Percentiles rank a stretch among this genome's conserved stretches.
Conservation (phyloP, 768 basidiomycete genomes). For the Pisolithus albus region DNA sequence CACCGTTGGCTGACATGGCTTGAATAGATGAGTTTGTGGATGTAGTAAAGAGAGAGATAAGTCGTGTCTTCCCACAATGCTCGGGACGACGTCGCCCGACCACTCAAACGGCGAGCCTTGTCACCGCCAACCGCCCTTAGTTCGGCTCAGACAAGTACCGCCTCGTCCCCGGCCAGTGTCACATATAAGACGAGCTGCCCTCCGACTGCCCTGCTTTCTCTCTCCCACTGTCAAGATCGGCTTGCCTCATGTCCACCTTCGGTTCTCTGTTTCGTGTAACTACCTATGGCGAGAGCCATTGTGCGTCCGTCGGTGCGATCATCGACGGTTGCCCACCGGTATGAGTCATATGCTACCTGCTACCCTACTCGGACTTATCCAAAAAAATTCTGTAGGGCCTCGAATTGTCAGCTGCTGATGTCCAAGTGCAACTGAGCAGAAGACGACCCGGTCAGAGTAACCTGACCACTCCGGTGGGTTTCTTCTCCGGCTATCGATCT, state of each 20-base stretch:
- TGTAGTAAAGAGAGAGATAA: neutral
- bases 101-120: neutral
- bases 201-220: neutral
- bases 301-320: constrained; percentile 93
- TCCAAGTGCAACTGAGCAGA: constrained; percentile 87
- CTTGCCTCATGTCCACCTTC: constrained; percentile 79
- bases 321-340: constrained; percentile 97
- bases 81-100: no score
- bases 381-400: constrained; percentile 55
- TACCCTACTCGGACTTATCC: constrained; percentile 10
- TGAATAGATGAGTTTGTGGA: neutral
- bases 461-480: constrained; percentile 86
- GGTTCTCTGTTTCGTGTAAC: constrained; percentile 90
- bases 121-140: constrained; percentile 8
- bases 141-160: constrained; percentile 17
- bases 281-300: constrained; percentile 97
- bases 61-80: neutral
- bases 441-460: constrained; percentile 94
- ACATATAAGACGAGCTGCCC: constrained; percentile 17
- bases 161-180: constrained; percentile 3
- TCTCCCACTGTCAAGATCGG: constrained; percentile 2
- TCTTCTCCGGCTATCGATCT: neutral
- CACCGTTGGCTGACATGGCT: constrained; percentile 21
- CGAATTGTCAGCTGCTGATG: constrained; percentile 68
- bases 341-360: constrained; percentile 21